A percentile compares a stretch with the other conserved stretches of the same genome.
Evolutionary conservation across 2,329 filamentous ascomycete genomes (phyloP).

Genomic region (Aspergillus sp.): DNA sequence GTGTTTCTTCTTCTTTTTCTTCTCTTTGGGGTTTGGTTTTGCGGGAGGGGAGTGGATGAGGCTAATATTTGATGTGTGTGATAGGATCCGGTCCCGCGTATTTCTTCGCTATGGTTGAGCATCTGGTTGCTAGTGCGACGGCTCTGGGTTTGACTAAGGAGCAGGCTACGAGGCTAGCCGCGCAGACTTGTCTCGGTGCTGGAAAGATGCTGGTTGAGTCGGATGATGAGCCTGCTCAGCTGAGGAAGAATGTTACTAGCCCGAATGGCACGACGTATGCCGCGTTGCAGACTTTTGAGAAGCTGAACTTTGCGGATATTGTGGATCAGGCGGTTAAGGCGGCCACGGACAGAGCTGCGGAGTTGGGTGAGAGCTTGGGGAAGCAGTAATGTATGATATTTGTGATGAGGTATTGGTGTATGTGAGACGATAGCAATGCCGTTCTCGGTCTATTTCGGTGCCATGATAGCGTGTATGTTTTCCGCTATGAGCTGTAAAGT

Average conservation of each 20-base stretch:
- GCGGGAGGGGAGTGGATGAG: neutral
- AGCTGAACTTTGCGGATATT: constrained; percentile 30
- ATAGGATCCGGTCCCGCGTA: constrained; percentile 40
- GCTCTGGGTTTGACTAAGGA: constrained; percentile 34
- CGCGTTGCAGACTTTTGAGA: constrained; percentile 35
- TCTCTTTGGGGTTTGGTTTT: too few species aligned
- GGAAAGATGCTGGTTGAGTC: constrained; percentile 39
- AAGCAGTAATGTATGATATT: constrained; percentile 7
- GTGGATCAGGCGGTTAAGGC: constrained; percentile 37
- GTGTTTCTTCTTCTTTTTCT: constrained; percentile 6
- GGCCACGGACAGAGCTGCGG: constrained; percentile 33
- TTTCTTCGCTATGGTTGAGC: constrained; percentile 42
- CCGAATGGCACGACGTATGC: constrained; percentile 39
- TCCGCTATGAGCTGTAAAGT: too few species aligned
- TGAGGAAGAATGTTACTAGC: constrained; percentile 40
- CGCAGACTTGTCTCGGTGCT: constrained; percentile 39
- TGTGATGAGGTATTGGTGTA: too few species aligned
- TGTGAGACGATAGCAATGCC: too few species aligned
- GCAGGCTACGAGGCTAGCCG: constrained; percentile 36
- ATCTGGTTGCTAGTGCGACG: constrained; percentile 35
- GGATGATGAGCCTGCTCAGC: constrained; percentile 31
- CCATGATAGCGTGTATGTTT: too few species aligned
- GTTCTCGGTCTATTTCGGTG: too few species aligned
- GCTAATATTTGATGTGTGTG: neutral
- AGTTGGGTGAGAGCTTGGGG: constrained; percentile 30